A percentile compares a stretch with the other conserved stretches of the same genome.
phyloP scores from a whole-genome alignment of 208 protist species.

The Leishmania amazonensis region DNA sequence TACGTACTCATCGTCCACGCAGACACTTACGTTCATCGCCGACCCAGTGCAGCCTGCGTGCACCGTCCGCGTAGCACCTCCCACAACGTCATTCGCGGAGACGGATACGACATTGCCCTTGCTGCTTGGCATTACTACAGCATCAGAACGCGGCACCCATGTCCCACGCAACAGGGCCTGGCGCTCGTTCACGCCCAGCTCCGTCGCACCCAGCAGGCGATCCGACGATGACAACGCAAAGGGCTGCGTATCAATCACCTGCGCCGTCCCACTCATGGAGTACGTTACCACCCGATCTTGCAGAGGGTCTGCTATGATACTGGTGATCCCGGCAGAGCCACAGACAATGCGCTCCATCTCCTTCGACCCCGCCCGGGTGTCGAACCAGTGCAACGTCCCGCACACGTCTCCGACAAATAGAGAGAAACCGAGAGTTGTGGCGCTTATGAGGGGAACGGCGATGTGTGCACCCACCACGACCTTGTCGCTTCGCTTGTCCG shows the following conservation, averaged over 20 bases:
- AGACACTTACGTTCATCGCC: constrained; percentile 34
- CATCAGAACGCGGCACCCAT: constrained; percentile 24
- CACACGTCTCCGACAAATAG: constrained; percentile 73
- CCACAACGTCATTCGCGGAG: constrained; percentile 18
- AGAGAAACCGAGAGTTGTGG: constrained; percentile 39
- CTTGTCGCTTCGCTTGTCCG: constrained; percentile 28
- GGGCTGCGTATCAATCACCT: constrained; percentile 64
- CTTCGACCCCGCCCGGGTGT: constrained; percentile 42
- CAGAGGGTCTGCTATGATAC: constrained; percentile 23
- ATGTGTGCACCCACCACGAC: constrained; percentile 33
- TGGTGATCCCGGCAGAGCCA: constrained; percentile 36
- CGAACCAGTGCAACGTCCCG: constrained; percentile 69
- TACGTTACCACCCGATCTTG: constrained; percentile 45
- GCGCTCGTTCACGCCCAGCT: constrained; percentile 41
- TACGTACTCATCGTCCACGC: constrained; percentile 34
- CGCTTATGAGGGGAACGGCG: constrained; percentile 58
- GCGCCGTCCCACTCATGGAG: constrained; percentile 48
- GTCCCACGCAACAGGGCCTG: constrained; percentile 45
- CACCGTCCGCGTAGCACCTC: constrained; percentile 22
- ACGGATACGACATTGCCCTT: constrained; percentile 28
- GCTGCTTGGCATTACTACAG: constrained; percentile 35
- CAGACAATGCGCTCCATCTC: constrained; percentile 43
- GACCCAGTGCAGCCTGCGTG: constrained; percentile 1
- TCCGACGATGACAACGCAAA: constrained; percentile 66
- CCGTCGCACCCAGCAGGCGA: constrained; percentile 39